phyloP scores from a whole-genome alignment of 2,329 filamentous ascomycete species.

The Magnaporthiopsis rhizophila region DNA sequence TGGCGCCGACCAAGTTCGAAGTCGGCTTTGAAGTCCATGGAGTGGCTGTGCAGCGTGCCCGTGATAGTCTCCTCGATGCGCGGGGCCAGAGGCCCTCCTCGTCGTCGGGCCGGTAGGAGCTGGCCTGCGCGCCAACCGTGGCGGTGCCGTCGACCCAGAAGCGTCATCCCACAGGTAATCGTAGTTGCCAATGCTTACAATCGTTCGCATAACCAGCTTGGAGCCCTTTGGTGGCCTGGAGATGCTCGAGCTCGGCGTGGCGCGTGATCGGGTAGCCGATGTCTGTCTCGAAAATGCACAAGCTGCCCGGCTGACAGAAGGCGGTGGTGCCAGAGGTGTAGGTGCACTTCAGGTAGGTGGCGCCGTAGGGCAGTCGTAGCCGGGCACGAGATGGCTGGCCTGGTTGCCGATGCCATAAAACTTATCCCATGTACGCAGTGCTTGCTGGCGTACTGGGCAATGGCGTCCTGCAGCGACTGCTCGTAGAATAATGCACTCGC shows the following conservation, averaged over 20 bases:
- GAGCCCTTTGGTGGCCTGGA: slow-evolving; percentile 25
- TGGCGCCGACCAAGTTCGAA: slow-evolving; percentile 27
- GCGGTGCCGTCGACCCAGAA: slow-evolving; percentile 28
- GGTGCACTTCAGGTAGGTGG: slow-evolving; percentile 26
- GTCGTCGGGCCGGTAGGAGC: slow-evolving; percentile 24
- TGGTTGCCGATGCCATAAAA: slow-evolving; percentile 28
- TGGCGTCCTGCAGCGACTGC: slow-evolving; percentile 42
- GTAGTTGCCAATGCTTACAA: slow-evolving; percentile 35
- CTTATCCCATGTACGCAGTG: slow-evolving; percentile 34
- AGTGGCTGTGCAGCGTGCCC: slow-evolving; percentile 30
- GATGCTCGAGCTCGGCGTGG: slow-evolving; percentile 20
- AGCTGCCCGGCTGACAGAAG: slow-evolving; percentile 20
- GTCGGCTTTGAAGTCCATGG: slow-evolving; percentile 32
- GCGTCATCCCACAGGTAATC: slow-evolving; percentile 29
- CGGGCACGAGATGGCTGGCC: slow-evolving; percentile 29
- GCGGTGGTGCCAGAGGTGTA: slow-evolving; percentile 24
- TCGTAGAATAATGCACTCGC: slow-evolving; percentile 42
- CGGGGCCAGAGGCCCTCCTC: slow-evolving; percentile 25
- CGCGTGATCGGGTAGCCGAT: slow-evolving; percentile 27
- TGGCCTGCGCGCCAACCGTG: slow-evolving; percentile 27
- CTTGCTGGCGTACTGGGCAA: slow-evolving; percentile 43
- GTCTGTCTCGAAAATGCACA: slow-evolving; percentile 32
- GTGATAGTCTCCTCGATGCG: slow-evolving; percentile 25
- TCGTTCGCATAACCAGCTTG: slow-evolving; percentile 26
- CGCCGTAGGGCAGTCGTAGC: slow-evolving; percentile 32